Percentiles rank a stretch among this genome's conserved stretches.
These are phyloP conservation scores for Saccharomyces hybrid DNA, from an alignment of 1,139 yeast species.

Conservation along the genomic window DNA sequence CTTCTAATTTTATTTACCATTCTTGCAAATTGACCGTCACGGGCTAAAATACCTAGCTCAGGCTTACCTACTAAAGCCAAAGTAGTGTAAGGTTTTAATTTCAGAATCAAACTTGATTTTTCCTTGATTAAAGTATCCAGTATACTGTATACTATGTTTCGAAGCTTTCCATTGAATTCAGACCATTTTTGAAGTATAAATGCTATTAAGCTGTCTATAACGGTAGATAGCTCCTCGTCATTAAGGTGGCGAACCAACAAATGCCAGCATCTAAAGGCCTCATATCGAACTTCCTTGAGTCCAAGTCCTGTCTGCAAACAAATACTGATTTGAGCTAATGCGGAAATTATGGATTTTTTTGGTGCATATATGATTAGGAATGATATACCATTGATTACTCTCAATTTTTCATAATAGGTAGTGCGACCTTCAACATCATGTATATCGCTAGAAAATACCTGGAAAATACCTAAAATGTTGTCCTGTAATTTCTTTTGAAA, in stretches of 20 bases:
- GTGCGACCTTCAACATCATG: conserved; percentile 66
- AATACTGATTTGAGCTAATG: conserved; percentile 82
- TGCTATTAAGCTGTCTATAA: conserved; percentile 51
- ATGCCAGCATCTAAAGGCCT: conserved; percentile 64
- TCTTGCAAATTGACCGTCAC: conserved; percentile 39
- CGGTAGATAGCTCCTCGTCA: conserved; percentile 45
- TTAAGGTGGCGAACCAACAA: conserved; percentile 45
- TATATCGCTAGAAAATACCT: conserved; percentile 69
- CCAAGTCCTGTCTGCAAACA: conserved; percentile 79
- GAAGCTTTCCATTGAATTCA: conserved; percentile 42
- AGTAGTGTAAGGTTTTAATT: conserved; percentile 31
- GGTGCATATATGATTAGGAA: conserved; percentile 54
- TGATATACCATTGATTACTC: conserved; percentile 67
- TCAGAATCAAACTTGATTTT: conserved; percentile 38
- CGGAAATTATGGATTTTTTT: conserved; percentile 57
- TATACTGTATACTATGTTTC: conserved; percentile 51
- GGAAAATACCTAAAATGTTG: conserved; percentile 71
- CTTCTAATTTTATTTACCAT: conserved; percentile 19
- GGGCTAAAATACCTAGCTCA: conserved; percentile 27
- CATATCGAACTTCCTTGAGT: conserved; percentile 49
- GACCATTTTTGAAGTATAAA: conserved; percentile 60
- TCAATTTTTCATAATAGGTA: conserved; percentile 64
- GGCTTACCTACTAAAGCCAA: conserved; percentile 22
- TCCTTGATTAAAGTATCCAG: conserved; percentile 68
- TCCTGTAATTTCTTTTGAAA: conserved; percentile 40